phyloP scores from a whole-genome alignment of 306 rosid species.

The Corylus americana region DNA sequence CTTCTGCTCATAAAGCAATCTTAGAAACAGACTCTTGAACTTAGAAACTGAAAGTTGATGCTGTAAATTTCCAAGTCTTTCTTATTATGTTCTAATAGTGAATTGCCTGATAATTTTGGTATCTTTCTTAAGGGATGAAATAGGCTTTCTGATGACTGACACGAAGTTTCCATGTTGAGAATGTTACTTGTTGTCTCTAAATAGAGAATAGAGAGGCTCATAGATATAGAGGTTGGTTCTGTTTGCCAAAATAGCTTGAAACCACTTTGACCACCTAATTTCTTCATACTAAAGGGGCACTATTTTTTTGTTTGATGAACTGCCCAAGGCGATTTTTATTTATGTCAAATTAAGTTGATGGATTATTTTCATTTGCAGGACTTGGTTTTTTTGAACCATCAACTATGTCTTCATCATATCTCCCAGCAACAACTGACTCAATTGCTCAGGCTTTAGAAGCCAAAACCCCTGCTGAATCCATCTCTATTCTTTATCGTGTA shows the following conservation, averaged over 20 bases:
- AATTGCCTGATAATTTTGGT: background rate
- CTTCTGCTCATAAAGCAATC: background rate
- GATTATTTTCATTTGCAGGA: conserved; percentile 40
- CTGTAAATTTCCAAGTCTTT: background rate
- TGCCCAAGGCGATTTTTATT: background rate
- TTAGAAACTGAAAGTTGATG: background rate
- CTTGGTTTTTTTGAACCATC: conserved; percentile 23
- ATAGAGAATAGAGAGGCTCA: background rate
- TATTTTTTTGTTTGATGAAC: background rate
- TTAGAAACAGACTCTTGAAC: background rate
- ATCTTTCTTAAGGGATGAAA: background rate
- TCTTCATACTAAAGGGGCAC: background rate
- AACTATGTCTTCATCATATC: conserved; percentile 67
- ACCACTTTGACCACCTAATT: background rate
- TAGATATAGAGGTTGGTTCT: background rate
- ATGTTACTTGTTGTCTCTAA: background rate
- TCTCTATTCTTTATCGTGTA: conserved; percentile 71
- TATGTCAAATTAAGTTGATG: background rate
- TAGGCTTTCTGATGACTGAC: background rate
- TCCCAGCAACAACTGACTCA: conserved; percentile 80
- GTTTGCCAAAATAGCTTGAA: background rate
- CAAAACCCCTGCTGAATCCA: conserved; percentile 61
- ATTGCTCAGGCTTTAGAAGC: conserved; percentile 72
- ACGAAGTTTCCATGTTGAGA: background rate
- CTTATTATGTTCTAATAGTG: background rate